Percentiles rank a stretch among this genome's conserved stretches.
These are phyloP conservation scores for Pestalotiopsis sp. DNA, from an alignment of 2,329 filamentous ascomycete genomes.

Conservation along the genomic window DNA sequence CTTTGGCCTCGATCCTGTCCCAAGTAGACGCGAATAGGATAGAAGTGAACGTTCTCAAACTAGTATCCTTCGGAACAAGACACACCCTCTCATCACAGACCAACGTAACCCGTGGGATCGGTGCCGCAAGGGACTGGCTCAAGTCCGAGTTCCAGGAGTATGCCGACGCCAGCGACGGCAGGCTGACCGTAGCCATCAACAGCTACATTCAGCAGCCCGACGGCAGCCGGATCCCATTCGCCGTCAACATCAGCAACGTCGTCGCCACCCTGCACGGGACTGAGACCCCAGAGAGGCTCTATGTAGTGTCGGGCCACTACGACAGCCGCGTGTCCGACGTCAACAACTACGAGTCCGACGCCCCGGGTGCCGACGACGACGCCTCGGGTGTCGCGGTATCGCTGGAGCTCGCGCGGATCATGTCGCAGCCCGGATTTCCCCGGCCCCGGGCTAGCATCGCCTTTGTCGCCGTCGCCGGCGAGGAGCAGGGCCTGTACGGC, in stretches of 20 bases:
- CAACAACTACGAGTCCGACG: slow-evolving; percentile 52
- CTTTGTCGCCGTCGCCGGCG: slow-evolving; percentile 58
- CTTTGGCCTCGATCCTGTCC: slow-evolving; percentile 30
- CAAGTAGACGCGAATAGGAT: slow-evolving; percentile 43
- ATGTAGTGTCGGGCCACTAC: slow-evolving; percentile 59
- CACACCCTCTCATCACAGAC: slow-evolving; percentile 58
- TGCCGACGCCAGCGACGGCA: slow-evolving; percentile 49
- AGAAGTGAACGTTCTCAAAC: slow-evolving; percentile 51
- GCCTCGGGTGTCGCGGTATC: slow-evolving; percentile 57
- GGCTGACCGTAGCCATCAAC: slow-evolving; percentile 51
- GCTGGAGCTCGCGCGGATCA: slow-evolving; percentile 56
- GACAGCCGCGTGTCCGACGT: slow-evolving; percentile 54
- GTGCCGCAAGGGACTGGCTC: slow-evolving; percentile 60
- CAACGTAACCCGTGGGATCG: slow-evolving; percentile 52
- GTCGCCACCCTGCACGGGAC: slow-evolving; percentile 53
- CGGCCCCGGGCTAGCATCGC: slow-evolving; percentile 54
- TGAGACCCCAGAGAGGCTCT: slow-evolving; percentile 47
- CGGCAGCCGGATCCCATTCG: slow-evolving; percentile 48
- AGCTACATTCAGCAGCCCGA: slow-evolving; percentile 52
- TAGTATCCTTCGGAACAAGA: slow-evolving; percentile 58
- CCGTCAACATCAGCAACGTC: slow-evolving; percentile 56
- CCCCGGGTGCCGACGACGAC: slow-evolving; percentile 61
- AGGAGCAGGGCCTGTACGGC: slow-evolving; percentile 59
- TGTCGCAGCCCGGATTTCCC: slow-evolving; percentile 42
- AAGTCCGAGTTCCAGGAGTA: slow-evolving; percentile 49